These are phyloP conservation scores for Aureobasidium lini DNA, from an alignment of 2,329 filamentous ascomycete genomes.

Conservation along the genomic window DNA sequence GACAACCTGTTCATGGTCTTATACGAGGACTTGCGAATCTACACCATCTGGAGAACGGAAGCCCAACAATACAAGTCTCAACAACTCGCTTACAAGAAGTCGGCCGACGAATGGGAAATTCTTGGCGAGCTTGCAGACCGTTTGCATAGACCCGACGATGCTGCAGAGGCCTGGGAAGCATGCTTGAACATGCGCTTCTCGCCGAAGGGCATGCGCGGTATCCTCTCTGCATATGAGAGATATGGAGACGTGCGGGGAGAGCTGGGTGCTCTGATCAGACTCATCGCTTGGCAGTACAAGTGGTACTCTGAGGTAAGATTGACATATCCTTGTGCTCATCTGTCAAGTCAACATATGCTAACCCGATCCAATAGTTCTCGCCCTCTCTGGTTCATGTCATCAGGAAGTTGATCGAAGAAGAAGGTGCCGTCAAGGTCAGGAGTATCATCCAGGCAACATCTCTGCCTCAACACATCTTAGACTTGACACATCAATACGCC, in stretches of 20 bases:
- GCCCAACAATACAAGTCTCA: slow-evolving; percentile 93
- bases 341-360: not conserved
- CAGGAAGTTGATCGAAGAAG: slow-evolving; percentile 89
- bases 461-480: slow-evolving; percentile 83
- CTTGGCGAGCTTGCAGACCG: slow-evolving; percentile 86
- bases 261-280: slow-evolving; percentile 75
- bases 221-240: slow-evolving; percentile 71
- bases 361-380: slow-evolving; percentile 57
- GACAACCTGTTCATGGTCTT: slow-evolving; percentile 99
- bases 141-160: slow-evolving; percentile 85
- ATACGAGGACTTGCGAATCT: slow-evolving; percentile 94
- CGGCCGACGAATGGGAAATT: slow-evolving; percentile 96
- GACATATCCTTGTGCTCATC: not conserved
- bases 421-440: slow-evolving; percentile 92
- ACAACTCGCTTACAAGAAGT: slow-evolving; percentile 93
- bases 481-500: slow-evolving; percentile 93
- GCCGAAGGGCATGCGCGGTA: slow-evolving; percentile 81
- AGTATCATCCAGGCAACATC: slow-evolving; percentile 96
- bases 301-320: slow-evolving; percentile 85
- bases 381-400: slow-evolving; percentile 82
- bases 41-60: slow-evolving; percentile 98
- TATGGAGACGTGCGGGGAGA: slow-evolving; percentile 72
- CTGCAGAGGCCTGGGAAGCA: slow-evolving; percentile 83
- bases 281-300: slow-evolving; percentile 96
- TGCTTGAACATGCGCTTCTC: slow-evolving; percentile 86